These are phyloP conservation scores for Saccharomyces hybrid DNA, from an alignment of 1,139 yeast genomes.

Conservation along the genomic window DNA sequence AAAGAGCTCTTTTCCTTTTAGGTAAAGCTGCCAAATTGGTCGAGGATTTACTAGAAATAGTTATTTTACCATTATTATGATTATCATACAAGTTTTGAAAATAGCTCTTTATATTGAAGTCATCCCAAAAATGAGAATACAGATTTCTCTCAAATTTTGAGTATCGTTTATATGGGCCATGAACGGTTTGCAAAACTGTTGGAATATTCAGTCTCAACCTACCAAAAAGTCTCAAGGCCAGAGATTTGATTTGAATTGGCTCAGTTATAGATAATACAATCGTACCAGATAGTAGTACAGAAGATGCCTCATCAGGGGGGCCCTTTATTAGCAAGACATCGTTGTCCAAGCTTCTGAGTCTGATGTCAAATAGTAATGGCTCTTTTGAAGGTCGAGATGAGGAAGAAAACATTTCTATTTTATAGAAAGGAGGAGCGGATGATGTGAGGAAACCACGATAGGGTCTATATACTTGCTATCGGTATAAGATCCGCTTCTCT, in stretches of 20 bases:
- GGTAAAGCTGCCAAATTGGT: conserved; percentile 18
- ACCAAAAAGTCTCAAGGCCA: conserved; percentile 58
- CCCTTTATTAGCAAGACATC: conserved; percentile 84
- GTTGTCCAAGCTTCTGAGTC: conserved; percentile 52
- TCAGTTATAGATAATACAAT: conserved; percentile 73
- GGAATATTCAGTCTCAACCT: conserved; percentile 54
- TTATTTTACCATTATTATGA: conserved; percentile 12
- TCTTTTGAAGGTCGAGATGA: conserved; percentile 14
- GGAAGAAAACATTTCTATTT: conserved; percentile 6
- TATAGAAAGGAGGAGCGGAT: neutral
- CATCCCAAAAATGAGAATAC: conserved; percentile 74
- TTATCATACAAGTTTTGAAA: conserved; percentile 29
- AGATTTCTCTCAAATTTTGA: conserved; percentile 55
- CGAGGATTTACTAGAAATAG: conserved; percentile 20
- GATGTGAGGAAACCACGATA: neutral
- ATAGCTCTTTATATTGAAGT: conserved; percentile 42
- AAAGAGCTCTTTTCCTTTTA: conserved; percentile 4
- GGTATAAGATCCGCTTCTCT: neutral
- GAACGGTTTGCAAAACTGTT: conserved; percentile 41
- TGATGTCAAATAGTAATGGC: conserved; percentile 27
- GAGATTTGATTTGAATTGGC: conserved; percentile 58
- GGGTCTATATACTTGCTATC: neutral
- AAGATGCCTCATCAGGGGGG: conserved; percentile 64
- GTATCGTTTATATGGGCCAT: conserved; percentile 45
- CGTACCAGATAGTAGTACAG: conserved; percentile 67